Evolutionary conservation across 116 monocot species (phyloP).

Genomic region (Iris pallida): DNA sequence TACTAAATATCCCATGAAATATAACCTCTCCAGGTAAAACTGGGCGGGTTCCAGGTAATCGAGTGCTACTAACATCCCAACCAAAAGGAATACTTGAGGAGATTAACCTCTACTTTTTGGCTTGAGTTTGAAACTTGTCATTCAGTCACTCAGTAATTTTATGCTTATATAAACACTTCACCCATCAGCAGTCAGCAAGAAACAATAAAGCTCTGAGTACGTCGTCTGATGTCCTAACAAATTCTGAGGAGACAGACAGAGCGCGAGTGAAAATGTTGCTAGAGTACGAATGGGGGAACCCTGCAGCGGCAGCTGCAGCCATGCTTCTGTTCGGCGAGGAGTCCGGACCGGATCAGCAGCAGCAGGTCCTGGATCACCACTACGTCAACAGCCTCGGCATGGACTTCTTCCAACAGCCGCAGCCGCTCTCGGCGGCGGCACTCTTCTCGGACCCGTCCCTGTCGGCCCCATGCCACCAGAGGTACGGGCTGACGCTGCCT

Average conservation of each 20-base stretch:
- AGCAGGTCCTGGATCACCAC: slow-evolving; percentile 2
- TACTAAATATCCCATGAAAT: too few species aligned
- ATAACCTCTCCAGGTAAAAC: too few species aligned
- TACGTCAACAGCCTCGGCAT: background rate
- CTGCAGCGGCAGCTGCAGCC: slow-evolving; percentile 24
- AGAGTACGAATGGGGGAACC: slow-evolving; percentile 31
- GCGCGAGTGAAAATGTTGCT: slow-evolving; percentile 11
- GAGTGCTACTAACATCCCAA: too few species aligned
- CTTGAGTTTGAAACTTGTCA: too few species aligned
- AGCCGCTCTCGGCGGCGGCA: slow-evolving; percentile 11
- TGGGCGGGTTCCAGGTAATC: too few species aligned
- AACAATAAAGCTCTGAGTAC: too few species aligned
- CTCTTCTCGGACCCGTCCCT: background rate
- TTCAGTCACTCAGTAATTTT: too few species aligned
- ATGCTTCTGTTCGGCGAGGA: slow-evolving; percentile 28
- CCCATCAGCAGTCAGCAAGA: too few species aligned
- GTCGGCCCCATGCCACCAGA: slow-evolving; percentile 11
- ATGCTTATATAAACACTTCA: too few species aligned
- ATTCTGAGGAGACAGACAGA: background rate
- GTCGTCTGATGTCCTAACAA: background rate
- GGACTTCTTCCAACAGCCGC: slow-evolving; percentile 14
- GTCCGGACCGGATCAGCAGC: background rate
- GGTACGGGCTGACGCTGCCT: slow-evolving; percentile 19
- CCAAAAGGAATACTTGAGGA: too few species aligned
- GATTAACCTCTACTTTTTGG: too few species aligned